Conservation (phyloP, 371 early-diverging fungal species). For the Thermomucor indicae-seudaticae region DNA sequence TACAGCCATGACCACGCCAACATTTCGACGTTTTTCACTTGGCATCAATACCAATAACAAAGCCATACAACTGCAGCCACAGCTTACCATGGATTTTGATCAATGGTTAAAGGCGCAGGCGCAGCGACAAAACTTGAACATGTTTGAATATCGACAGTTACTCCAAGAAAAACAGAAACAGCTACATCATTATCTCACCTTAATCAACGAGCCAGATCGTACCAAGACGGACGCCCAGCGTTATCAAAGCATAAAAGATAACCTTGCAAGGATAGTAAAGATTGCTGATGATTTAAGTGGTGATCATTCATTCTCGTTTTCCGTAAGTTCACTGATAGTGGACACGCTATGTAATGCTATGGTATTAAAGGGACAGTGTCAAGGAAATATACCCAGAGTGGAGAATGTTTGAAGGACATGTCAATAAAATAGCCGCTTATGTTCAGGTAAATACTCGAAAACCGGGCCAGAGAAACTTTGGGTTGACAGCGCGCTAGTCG, state of each 20-base stretch:
- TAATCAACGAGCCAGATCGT: conserved; percentile 17
- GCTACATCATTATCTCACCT: conserved; percentile 14
- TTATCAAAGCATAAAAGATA: conserved; percentile 22
- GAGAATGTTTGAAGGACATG: conserved; percentile 26
- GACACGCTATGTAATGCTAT: no score
- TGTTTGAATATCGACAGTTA: conserved; percentile 8
- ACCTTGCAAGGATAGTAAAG: conserved; percentile 20
- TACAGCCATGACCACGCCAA: conserved; percentile 10
- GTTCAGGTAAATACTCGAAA: conserved; percentile 23
- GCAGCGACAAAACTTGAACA: conserved; percentile 8
- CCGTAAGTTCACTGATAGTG: conserved; percentile 11
- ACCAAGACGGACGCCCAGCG: conserved; percentile 13
- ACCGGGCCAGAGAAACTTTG: not conserved
- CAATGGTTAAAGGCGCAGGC: conserved; percentile 17
- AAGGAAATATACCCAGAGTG: conserved; percentile 42
- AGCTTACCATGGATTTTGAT: conserved; percentile 14
- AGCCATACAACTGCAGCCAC: no score
- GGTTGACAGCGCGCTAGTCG: conserved; percentile 9
- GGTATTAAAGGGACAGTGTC: no score
- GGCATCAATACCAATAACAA: not conserved
- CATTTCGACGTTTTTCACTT: not conserved
- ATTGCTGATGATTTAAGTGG: conserved; percentile 34
- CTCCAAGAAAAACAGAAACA: conserved; percentile 19
- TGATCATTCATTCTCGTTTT: conserved; percentile 27
- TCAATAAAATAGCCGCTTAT: conserved; percentile 28